Evolutionary conservation across 768 basidiomycete species (phyloP).

Genomic region (Chlorophyllum brunneum): DNA sequence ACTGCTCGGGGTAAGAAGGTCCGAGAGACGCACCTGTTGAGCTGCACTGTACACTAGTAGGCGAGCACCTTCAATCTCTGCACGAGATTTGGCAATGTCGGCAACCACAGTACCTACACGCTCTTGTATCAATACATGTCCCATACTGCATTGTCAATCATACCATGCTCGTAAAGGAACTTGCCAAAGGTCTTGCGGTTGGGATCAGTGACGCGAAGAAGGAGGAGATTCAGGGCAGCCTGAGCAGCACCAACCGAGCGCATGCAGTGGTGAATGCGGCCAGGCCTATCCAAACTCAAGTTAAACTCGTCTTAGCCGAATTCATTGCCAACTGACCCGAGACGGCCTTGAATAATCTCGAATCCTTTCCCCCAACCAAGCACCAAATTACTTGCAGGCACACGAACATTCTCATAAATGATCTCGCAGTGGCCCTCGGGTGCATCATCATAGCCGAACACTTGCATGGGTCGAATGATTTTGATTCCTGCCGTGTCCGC

Average conservation of each 20-base stretch:
- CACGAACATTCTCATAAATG: conserved; percentile 89
- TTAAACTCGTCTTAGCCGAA: background rate
- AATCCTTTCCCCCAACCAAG: conserved; percentile 95
- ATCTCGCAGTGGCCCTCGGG: conserved; percentile 97
- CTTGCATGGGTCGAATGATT: conserved; percentile 87
- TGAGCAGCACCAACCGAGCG: conserved; percentile 89
- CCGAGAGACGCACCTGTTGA: conserved; percentile 50
- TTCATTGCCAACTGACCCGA: conserved; percentile 54
- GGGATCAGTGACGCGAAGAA: conserved; percentile 92
- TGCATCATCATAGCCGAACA: conserved; percentile 93
- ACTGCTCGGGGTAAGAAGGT: background rate
- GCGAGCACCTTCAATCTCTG: conserved; percentile 87
- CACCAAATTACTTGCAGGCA: conserved; percentile 79
- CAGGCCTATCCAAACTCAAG: conserved; percentile 53
- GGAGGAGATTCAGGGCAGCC: conserved; percentile 80
- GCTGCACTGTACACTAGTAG: conserved; percentile 92
- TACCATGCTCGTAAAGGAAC: conserved; percentile 86
- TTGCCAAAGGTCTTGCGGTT: conserved; percentile 92
- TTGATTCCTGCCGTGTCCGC: conserved; percentile 83
- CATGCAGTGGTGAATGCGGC: conserved; percentile 99
- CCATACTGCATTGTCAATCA: conserved; percentile 14
- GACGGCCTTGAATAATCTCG: conserved; percentile 95
- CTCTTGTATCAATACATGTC: background rate
- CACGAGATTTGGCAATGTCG: conserved; percentile 88
- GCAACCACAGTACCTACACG: conserved; percentile 75